Evolutionary conservation across 2,329 filamentous ascomycete genomes (phyloP), one percentile per base, ranked within the genome.

Genomic region (Colletotrichum eleusines): DNA sequence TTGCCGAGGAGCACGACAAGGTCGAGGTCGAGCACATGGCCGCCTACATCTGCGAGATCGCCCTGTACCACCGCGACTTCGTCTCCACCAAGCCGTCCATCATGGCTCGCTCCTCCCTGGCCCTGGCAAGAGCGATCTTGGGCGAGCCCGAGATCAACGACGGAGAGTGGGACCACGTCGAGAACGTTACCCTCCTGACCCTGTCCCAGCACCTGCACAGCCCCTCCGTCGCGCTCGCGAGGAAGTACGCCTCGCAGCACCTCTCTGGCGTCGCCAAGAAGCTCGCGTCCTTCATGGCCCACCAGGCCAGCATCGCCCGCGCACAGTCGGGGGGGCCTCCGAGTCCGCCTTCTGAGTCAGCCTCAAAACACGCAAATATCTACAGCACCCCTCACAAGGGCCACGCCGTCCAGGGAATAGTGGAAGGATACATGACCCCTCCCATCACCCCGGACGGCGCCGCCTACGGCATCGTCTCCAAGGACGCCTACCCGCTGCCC

Each of bases 31-130:
- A 98, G 84, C 92, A 97, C 82, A 95, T 99, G 93, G 91, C 95
- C 23, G 88, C 93, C 73, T 99, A 98, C 85, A 92, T 99, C 73
- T 92, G 93, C 78, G 96, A 99, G 84, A 95, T 98, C 77, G 94
- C 95, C 55, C 86, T 98, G 51, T 99, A 98, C 83, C 94, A 98
- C 85, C 93, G 95, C 78, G 96, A 98, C 75, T 99, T 99, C 77
- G 95, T 99, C 73, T 96, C 95, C 20, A 94, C 92, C 66, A 92
- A 92, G 78, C 94, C 96, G 26, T 97, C 95, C 0, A 91, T 95
- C 74, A 94, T 99, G 87, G 95, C 96, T 54, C 89, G 94, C 74
- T 92, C 94, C 53, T 94, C 95, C 14, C 86, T 98, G 66, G 94
- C 94, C 63, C 88, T 99, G 50, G 91, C 95, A 48, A 88, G 95